Percentiles rank a stretch among this genome's conserved stretches.
phyloP scores from a whole-genome alignment of 2,329 filamentous ascomycete genomes.

The Aspergillus sp. region DNA sequence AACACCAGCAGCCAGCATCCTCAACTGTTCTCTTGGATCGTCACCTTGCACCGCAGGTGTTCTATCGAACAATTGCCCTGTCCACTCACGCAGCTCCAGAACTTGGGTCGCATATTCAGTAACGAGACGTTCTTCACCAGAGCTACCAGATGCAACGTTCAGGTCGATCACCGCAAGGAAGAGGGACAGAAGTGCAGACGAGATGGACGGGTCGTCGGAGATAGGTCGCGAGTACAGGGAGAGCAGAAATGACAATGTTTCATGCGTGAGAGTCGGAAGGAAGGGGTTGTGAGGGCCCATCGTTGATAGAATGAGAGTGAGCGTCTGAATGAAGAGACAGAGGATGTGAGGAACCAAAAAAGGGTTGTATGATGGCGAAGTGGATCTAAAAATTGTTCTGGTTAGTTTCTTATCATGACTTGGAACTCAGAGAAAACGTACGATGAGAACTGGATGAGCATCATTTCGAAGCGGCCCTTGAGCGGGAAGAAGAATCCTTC shows the following conservation, averaged over 20 bases:
- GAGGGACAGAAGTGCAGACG: conserved; percentile 74
- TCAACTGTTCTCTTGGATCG: conserved; percentile 37
- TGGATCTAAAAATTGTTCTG: conserved; percentile 27
- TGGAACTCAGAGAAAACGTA: conserved; percentile 24
- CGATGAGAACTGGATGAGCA: conserved; percentile 54
- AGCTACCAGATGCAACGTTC: conserved; percentile 54
- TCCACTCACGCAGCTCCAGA: conserved; percentile 87
- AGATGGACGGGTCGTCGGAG: conserved; percentile 63
- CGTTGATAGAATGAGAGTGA: conserved; percentile 79
- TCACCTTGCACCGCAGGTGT: conserved; percentile 52
- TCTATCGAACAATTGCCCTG: conserved; percentile 69
- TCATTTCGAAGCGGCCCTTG: conserved; percentile 73
- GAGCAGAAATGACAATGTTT: conserved; percentile 82
- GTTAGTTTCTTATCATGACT: neutral
- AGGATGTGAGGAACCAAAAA: conserved; percentile 75
- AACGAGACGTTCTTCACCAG: conserved; percentile 67
- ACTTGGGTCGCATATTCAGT: conserved; percentile 72
- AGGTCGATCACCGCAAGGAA: conserved; percentile 79
- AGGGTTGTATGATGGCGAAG: conserved; percentile 52
- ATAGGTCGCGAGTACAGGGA: conserved; percentile 56
- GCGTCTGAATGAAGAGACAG: conserved; percentile 77
- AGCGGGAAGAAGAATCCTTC: conserved; percentile 84
- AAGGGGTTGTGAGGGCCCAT: conserved; percentile 75
- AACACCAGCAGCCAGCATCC: conserved; percentile 69
- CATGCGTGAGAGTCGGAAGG: conserved; percentile 76